Conservation (phyloP, 2,329 filamentous ascomycete species). For the Claviceps digitariae region DNA sequence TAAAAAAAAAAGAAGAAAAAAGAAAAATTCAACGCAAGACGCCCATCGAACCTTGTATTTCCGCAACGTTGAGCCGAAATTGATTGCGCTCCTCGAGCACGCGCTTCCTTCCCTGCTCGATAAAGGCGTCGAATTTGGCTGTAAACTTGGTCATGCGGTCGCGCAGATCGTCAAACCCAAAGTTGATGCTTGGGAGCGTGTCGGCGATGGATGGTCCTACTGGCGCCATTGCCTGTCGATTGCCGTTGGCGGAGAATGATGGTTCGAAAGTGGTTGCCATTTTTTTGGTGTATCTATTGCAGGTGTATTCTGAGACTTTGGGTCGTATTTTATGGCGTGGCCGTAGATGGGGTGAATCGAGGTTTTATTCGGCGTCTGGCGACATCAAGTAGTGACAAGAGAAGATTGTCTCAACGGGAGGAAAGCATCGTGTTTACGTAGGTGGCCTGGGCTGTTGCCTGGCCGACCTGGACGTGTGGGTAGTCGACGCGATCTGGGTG, state of each 20-base stretch:
- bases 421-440: conserved; percentile 5
- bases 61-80: conserved; percentile 79
- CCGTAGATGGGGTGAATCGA: neutral
- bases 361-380: neutral
- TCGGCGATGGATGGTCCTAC: conserved; percentile 56
- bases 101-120: conserved; percentile 78
- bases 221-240: conserved; percentile 43
- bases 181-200: conserved; percentile 77
- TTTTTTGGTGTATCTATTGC: conserved; percentile 4
- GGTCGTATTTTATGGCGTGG: neutral
- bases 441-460: neutral
- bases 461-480: neutral
- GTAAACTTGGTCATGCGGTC: conserved; percentile 93
- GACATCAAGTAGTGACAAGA: neutral
- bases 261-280: conserved; percentile 55
- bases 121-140: conserved; percentile 80
- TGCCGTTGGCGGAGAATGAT: conserved; percentile 50
- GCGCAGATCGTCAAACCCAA: conserved; percentile 90
- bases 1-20: neutral
- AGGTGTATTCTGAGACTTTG: neutral
- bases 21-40: too few species aligned
- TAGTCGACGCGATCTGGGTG: neutral
- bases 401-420: neutral
- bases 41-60: conserved; percentile 62
- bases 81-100: conserved; percentile 89